Evolutionary conservation across 1,139 yeast species (phyloP).

Genomic region (Hemisphaericaspora lyxosophila): DNA sequence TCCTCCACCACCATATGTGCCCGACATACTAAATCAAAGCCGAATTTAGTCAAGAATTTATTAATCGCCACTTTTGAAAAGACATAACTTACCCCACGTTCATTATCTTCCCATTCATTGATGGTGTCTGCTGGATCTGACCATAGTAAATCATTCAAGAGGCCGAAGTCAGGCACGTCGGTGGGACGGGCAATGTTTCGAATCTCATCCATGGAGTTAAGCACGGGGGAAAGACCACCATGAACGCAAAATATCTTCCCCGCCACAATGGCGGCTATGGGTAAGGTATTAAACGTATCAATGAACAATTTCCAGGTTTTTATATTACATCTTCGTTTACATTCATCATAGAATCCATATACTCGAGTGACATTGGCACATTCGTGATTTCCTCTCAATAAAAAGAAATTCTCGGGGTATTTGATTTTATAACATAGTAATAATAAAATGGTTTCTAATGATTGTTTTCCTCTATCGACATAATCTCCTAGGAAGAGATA

Average conservation of each 20-base stretch:
- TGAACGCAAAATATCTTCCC: conserved; percentile 96
- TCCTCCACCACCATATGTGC: conserved; percentile 99
- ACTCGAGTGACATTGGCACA: conserved; percentile 95
- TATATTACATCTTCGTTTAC: conserved; percentile 88
- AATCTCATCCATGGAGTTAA: conserved; percentile 88
- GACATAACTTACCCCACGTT: conserved; percentile 96
- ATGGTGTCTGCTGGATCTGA: conserved; percentile 94
- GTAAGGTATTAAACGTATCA: conserved; percentile 91
- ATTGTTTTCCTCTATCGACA: conserved; percentile 95
- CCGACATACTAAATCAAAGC: conserved; percentile 91
- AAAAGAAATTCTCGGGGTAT: conserved; percentile 92
- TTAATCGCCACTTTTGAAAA: conserved; percentile 90
- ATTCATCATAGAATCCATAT: conserved; percentile 95
- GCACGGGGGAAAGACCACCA: conserved; percentile 92
- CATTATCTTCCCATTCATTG: conserved; percentile 98
- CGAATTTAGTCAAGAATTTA: conserved; percentile 82
- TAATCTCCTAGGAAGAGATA: conserved; percentile 92
- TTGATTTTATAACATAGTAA: conserved; percentile 89
- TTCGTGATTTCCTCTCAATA: conserved; percentile 93
- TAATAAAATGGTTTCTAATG: conserved; percentile 83
- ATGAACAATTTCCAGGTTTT: conserved; percentile 93
- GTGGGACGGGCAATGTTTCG: conserved; percentile 91
- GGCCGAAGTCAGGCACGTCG: conserved; percentile 95
- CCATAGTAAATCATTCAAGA: conserved; percentile 90
- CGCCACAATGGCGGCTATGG: conserved; percentile 94